phyloP scores from a whole-genome alignment of 164 flowering plant species.

The Pachysandra terminalis region DNA sequence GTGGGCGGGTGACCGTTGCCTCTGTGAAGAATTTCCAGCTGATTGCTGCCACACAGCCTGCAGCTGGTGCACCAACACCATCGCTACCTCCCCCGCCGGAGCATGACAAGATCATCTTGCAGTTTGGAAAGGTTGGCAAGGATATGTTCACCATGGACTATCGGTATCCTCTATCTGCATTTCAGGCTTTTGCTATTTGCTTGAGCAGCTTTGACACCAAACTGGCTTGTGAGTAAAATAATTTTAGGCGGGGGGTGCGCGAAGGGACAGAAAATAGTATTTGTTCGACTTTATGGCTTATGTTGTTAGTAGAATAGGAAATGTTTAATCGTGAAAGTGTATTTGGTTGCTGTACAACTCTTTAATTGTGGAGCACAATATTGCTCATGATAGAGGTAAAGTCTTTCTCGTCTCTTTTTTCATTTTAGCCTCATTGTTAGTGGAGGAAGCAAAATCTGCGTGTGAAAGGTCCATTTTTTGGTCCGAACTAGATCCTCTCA shows the following conservation, averaged over 20 bases:
- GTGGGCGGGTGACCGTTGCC: slow-evolving; percentile 66
- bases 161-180: slow-evolving; percentile 55
- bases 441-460: no score
- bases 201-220: slow-evolving; percentile 57
- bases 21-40: slow-evolving; percentile 71
- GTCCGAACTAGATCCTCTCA: no score
- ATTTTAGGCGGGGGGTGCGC: neutral
- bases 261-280: neutral
- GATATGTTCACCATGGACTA: slow-evolving; percentile 76
- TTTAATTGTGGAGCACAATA: no score
- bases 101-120: slow-evolving; percentile 55
- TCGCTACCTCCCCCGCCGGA: slow-evolving; percentile 23
- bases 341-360: no score
- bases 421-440: no score
- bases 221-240: slow-evolving; percentile 42
- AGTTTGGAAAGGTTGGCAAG: slow-evolving; percentile 66
- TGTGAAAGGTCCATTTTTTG: no score
- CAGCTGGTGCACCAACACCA: slow-evolving; percentile 16
- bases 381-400: no score
- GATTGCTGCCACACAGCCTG: slow-evolving; percentile 30
- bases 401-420: no score
- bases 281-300: neutral
- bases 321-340: no score
- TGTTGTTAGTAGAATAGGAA: no score
- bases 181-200: slow-evolving; percentile 55